Percentiles rank a stretch among this genome's conserved stretches.
Conservation (phyloP, 2,329 filamentous ascomycete species). For the Aspergillus novofumigatus region DNA sequence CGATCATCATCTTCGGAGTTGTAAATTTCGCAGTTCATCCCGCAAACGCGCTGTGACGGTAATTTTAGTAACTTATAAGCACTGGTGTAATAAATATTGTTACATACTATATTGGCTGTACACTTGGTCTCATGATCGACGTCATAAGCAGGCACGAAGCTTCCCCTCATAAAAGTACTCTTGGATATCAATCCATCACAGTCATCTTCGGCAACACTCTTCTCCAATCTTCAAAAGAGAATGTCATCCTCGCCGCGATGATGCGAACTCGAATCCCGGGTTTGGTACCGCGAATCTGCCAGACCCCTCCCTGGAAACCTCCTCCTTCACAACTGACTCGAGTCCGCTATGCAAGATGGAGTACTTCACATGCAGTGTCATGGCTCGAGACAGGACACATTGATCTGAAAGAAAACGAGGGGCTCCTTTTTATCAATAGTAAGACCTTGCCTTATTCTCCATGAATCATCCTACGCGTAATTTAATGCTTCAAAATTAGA, state of each 20-base stretch:
- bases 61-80: not conserved
- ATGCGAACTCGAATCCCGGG: slow-evolving; percentile 13
- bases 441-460: not conserved
- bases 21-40: slow-evolving; percentile 24
- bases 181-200: not conserved
- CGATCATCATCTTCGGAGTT: not conserved
- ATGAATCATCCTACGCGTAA: not conserved
- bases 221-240: not conserved
- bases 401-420: slow-evolving; percentile 67
- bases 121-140: slow-evolving; percentile 1
- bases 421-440: slow-evolving; percentile 89
- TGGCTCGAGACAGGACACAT: slow-evolving; percentile 74
- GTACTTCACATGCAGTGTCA: slow-evolving; percentile 44
- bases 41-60: slow-evolving; percentile 21
- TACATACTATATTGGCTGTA: not conserved
- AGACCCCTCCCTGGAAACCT: slow-evolving; percentile 1
- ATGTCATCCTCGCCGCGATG: slow-evolving; percentile 13
- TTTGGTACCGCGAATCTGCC: slow-evolving; percentile 6
- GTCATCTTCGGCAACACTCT: not conserved
- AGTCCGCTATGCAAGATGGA: not conserved
- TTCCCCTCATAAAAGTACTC: not conserved
- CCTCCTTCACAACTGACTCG: not conserved
- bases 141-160: slow-evolving; percentile 2
- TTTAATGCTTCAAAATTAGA: slow-evolving; percentile 46
- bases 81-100: not conserved